Conservation (phyloP, 2,329 filamentous ascomycete species). For the Alternaria sp. region DNA sequence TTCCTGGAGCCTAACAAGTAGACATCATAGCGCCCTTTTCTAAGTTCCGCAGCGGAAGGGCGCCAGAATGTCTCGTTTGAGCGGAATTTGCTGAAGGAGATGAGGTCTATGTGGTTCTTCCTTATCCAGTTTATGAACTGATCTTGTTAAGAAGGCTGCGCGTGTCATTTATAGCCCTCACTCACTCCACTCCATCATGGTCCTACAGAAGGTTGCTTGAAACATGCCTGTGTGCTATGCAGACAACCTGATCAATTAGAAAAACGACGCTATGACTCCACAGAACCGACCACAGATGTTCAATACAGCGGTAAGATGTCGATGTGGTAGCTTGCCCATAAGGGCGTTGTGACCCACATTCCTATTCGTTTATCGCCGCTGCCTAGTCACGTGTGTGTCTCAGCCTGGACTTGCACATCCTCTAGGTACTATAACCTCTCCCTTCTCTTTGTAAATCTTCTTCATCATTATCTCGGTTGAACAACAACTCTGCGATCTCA, state of each 20-base stretch:
- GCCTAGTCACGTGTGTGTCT: conserved; percentile 2
- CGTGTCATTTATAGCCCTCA: no score
- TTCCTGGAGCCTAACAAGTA: neutral
- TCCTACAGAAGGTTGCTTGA: no score
- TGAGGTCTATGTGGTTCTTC: neutral
- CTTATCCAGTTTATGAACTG: no score
- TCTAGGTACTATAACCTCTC: neutral
- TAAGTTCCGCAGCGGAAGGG: neutral
- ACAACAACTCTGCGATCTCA: neutral
- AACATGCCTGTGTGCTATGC: no score
- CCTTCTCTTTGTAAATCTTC: neutral
- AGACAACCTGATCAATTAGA: no score
- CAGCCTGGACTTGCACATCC: neutral
- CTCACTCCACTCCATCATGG: no score
- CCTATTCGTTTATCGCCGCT: neutral
- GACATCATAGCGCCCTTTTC: neutral
- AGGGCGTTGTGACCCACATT: conserved; percentile 1
- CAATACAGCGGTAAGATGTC: neutral
- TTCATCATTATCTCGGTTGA: neutral
- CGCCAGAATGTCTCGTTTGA: neutral
- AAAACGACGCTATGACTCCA: neutral
- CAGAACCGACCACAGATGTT: neutral
- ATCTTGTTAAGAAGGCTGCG: no score
- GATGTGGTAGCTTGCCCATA: neutral
- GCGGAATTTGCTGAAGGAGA: neutral